Evolutionary conservation across 176 grass and related monocot species (phyloP).

Genomic region (Leersia perrieri): DNA sequence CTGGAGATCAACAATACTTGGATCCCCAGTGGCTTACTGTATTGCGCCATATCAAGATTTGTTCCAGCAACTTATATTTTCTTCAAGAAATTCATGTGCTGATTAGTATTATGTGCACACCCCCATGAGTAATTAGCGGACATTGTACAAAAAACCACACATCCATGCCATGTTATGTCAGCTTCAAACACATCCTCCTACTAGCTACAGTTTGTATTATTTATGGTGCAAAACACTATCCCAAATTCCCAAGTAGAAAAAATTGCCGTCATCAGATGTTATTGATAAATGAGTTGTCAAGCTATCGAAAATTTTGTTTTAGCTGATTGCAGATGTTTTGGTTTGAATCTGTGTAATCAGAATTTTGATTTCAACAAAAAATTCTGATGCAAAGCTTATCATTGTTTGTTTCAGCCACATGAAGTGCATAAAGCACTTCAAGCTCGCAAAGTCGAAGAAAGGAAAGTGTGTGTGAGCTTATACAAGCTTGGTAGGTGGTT

Average conservation of each 20-base stretch:
- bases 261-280: background rate
- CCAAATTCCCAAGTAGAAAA: background rate
- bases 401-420: conserved; percentile 42
- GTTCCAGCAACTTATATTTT: background rate
- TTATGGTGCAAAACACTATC: background rate
- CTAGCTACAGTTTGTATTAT: background rate
- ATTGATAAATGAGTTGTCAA: background rate
- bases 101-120: background rate
- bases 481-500: conserved; percentile 77
- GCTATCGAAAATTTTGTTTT: background rate
- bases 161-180: background rate
- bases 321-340: background rate
- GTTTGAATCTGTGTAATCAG: background rate
- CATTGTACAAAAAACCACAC: background rate
- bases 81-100: background rate
- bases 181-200: background rate
- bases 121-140: background rate
- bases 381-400: background rate
- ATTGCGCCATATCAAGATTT: background rate
- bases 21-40: background rate
- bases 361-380: background rate
- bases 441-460: conserved; percentile 44
- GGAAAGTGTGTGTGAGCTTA: conserved; percentile 57
- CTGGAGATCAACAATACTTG: conserved; percentile 7
- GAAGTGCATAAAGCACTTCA: conserved; percentile 56